Evolutionary conservation across 169 alveolate species (phyloP).

Genomic region (Besnoitia besnoiti): DNA sequence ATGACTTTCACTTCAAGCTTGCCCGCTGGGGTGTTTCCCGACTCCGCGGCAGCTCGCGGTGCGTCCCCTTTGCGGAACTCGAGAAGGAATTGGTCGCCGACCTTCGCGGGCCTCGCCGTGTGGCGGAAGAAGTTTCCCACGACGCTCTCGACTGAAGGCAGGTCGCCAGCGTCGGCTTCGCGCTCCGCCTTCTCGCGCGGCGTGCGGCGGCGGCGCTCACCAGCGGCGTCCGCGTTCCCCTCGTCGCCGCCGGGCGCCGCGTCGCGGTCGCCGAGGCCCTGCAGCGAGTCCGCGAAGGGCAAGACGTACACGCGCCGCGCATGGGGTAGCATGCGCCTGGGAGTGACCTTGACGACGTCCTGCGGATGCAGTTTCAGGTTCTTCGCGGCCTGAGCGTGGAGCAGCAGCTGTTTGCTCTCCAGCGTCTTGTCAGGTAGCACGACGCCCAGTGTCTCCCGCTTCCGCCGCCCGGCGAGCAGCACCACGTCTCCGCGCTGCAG

Average conservation of each 20-base stretch:
- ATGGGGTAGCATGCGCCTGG: constrained; percentile 93
- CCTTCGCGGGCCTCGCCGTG: constrained; percentile 95
- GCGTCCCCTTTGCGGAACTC: neutral
- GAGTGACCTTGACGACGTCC: constrained; percentile 78
- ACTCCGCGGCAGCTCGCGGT: neutral
- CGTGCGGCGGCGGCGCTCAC: neutral
- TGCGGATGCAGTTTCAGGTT: constrained; percentile 95
- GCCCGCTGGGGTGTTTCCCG: constrained; percentile 67
- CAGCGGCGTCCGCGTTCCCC: neutral
- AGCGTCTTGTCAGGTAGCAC: constrained; percentile 93
- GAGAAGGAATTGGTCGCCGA: constrained; percentile 95
- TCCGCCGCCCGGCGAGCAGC: constrained; percentile 94
- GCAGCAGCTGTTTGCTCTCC: constrained; percentile 92
- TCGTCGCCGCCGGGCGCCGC: constrained; percentile 36
- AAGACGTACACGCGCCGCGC: constrained; percentile 95
- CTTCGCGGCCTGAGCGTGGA: constrained; percentile 94
- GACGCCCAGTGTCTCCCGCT: constrained; percentile 95
- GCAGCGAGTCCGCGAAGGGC: constrained; percentile 96
- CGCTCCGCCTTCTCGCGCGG: neutral
- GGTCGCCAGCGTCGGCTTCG: neutral
- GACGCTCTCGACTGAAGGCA: neutral
- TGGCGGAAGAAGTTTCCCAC: constrained; percentile 93
- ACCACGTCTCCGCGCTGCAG: constrained; percentile 96
- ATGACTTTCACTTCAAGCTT: constrained; percentile 97
- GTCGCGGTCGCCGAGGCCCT: constrained; percentile 92